These are phyloP conservation scores for Shiraia bambusicola DNA, from an alignment of 2,329 filamentous ascomycete species.

Conservation along the genomic window DNA sequence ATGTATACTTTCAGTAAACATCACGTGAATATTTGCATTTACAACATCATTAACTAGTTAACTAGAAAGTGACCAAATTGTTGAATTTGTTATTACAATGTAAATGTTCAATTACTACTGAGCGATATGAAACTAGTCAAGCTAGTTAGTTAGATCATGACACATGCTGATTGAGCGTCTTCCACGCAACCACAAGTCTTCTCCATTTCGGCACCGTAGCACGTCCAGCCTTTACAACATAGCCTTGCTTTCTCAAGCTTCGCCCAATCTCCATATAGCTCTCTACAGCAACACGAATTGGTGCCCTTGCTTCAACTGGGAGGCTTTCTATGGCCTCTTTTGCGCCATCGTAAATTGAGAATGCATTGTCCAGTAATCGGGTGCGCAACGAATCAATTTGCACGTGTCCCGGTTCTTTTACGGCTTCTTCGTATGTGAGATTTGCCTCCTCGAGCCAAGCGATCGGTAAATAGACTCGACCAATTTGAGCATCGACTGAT, in stretches of 20 bases:
- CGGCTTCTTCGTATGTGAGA: slow-evolving; percentile 56
- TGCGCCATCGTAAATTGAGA: slow-evolving; percentile 59
- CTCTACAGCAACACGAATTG: slow-evolving; percentile 69
- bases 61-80: no score
- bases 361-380: slow-evolving; percentile 61
- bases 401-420: slow-evolving; percentile 52
- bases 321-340: slow-evolving; percentile 61
- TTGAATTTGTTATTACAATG: slow-evolving; percentile 3
- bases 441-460: slow-evolving; percentile 63
- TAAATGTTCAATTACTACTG: not conserved
- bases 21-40: no score
- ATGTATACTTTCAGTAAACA: no score
- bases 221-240: slow-evolving; percentile 47
- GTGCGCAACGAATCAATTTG: slow-evolving; percentile 55
- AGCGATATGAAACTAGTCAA: not conserved
- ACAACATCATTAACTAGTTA: no score
- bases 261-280: slow-evolving; percentile 76
- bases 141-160: slow-evolving; percentile 1
- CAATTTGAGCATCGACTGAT: slow-evolving; percentile 63
- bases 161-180: slow-evolving; percentile 46
- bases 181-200: slow-evolving; percentile 61
- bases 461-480: slow-evolving; percentile 68
- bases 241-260: slow-evolving; percentile 55
- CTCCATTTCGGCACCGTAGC: slow-evolving; percentile 52
- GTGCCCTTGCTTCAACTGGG: slow-evolving; percentile 60